phyloP scores from a whole-genome alignment of 2,329 filamentous ascomycete species.

The Colletotrichum sp. region DNA sequence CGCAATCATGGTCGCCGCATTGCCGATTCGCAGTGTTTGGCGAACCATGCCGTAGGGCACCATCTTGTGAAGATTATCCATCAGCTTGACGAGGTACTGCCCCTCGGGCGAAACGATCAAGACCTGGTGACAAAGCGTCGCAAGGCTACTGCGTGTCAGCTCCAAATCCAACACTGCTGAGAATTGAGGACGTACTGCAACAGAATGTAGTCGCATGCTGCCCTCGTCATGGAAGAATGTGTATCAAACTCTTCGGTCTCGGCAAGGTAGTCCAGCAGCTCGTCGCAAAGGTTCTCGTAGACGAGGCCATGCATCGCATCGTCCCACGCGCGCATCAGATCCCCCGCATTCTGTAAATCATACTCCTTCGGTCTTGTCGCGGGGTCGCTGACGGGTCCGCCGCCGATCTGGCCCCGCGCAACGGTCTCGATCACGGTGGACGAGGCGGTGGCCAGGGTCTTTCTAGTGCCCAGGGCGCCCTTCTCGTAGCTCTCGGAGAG shows the following conservation, averaged over 20 bases:
- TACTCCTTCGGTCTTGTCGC: constrained; percentile 46
- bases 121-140: constrained; percentile 76
- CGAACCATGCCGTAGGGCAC: constrained; percentile 75
- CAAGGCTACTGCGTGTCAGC: constrained; percentile 54
- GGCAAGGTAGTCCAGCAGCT: constrained; percentile 65
- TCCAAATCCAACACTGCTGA: not conserved
- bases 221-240: constrained; percentile 66
- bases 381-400: constrained; percentile 44
- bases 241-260: constrained; percentile 67
- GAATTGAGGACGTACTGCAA: constrained; percentile 62
- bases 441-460: constrained; percentile 75
- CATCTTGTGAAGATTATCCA: constrained; percentile 73
- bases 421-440: constrained; percentile 74
- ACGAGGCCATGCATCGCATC: constrained; percentile 70
- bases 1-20: constrained; percentile 82
- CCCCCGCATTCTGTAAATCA: constrained; percentile 62
- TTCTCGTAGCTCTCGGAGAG: constrained; percentile 86
- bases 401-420: constrained; percentile 69
- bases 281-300: constrained; percentile 71
- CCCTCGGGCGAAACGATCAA: constrained; percentile 78
- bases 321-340: constrained; percentile 69
- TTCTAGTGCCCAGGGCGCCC: constrained; percentile 74
- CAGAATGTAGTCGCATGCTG: constrained; percentile 69
- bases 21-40: constrained; percentile 77
- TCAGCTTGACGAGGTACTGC: constrained; percentile 72